phyloP scores from a whole-genome alignment of 805 yeast genomes.

The Cephaloascus fragrans region DNA sequence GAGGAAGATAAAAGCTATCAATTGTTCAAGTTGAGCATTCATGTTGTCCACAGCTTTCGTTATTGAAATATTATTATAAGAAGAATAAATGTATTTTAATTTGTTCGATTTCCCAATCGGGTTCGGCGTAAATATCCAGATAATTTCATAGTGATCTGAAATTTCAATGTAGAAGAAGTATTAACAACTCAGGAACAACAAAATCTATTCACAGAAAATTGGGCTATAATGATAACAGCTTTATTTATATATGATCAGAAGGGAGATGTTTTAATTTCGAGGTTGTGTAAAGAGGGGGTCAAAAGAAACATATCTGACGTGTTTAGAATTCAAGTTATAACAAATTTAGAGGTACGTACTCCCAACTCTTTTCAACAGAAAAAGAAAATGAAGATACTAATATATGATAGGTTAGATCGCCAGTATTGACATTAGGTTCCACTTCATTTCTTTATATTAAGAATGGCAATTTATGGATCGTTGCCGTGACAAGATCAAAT shows the following conservation, averaged over 20 bases:
- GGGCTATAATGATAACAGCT: constrained; percentile 76
- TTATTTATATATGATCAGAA: constrained; percentile 67
- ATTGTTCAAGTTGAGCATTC: not conserved
- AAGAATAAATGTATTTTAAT: too few species aligned
- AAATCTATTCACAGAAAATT: too few species aligned
- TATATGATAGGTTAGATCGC: constrained; percentile 37
- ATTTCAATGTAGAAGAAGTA: too few species aligned
- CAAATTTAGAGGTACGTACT: constrained; percentile 37
- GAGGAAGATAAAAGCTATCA: not conserved
- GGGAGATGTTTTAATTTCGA: constrained; percentile 78
- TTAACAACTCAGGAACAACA: too few species aligned
- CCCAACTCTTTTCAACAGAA: too few species aligned
- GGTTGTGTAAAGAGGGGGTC: constrained; percentile 64
- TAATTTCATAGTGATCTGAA: too few species aligned
- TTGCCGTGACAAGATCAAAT: constrained; percentile 84
- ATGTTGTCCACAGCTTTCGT: too few species aligned
- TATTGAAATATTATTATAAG: not conserved
- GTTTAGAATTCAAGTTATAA: constrained; percentile 85
- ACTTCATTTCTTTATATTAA: constrained; percentile 81
- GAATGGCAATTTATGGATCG: constrained; percentile 58
- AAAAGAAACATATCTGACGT: constrained; percentile 76
- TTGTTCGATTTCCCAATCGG: too few species aligned
- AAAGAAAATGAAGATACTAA: not conserved
- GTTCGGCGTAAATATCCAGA: too few species aligned
- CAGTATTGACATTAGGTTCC: constrained; percentile 79